Conservation (phyloP, 2,329 filamentous ascomycete genomes). For the Orbilia javanica region DNA sequence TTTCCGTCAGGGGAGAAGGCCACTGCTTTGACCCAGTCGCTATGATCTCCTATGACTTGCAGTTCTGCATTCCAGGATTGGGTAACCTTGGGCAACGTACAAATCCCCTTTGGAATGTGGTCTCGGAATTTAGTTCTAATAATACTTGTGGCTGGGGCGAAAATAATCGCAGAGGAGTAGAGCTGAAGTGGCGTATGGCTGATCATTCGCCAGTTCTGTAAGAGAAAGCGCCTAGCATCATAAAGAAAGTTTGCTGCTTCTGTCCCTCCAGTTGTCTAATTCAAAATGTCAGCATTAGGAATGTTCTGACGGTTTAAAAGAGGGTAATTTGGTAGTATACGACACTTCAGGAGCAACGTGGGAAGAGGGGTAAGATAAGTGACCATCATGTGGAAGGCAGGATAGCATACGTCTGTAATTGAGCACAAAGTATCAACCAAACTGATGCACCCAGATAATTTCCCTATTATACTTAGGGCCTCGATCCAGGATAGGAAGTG, state of each 20-base stretch:
- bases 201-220: neutral
- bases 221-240: neutral
- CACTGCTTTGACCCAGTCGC: neutral
- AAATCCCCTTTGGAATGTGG: neutral
- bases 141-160: slow-evolving; percentile 7
- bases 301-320: no score
- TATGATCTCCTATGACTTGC: neutral
- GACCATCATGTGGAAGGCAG: slow-evolving; percentile 95
- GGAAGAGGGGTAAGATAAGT: no score
- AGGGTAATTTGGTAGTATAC: no score
- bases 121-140: neutral
- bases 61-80: neutral
- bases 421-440: neutral
- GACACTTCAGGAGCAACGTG: no score
- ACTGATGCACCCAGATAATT: neutral
- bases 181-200: neutral
- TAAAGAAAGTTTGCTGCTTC: neutral
- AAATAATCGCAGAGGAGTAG: slow-evolving; percentile 23
- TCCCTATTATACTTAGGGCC: slow-evolving; percentile 63
- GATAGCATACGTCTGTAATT: neutral
- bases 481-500: slow-evolving; percentile 65
- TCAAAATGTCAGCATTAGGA: slow-evolving; percentile 68
- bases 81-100: neutral
- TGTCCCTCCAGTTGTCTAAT: neutral
- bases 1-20: slow-evolving; percentile 1